These are phyloP conservation scores for Drosera spatulata DNA, from an alignment of 179 eudicot genomes.

Conservation along the genomic window DNA sequence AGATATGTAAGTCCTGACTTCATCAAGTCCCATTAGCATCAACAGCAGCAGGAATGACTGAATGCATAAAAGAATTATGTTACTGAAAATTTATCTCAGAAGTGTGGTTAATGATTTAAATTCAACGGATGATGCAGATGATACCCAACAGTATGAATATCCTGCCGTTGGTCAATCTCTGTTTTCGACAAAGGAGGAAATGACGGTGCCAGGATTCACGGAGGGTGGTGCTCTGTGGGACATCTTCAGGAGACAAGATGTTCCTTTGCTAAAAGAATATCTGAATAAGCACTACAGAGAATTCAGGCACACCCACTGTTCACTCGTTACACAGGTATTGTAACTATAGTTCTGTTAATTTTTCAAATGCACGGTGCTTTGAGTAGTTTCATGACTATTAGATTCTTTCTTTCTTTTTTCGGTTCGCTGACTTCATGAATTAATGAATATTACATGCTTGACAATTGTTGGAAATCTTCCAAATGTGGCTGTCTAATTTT, in stretches of 20 bases:
- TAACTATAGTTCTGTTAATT: not conserved
- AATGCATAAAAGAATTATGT: no score
- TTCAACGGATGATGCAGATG: not conserved
- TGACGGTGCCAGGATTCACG: not conserved
- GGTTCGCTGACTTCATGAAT: no score
- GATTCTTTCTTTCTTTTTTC: no score
- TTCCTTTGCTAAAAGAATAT: constrained; percentile 51
- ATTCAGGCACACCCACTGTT: constrained; percentile 44
- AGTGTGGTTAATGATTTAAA: no score
- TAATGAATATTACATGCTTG: no score
- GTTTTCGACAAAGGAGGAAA: constrained; percentile 1
- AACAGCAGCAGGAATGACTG: no score
- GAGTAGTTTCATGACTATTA: not conserved
- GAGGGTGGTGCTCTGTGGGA: constrained; percentile 75
- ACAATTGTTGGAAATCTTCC: no score
- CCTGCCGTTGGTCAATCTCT: not conserved
- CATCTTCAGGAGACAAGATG: constrained; percentile 64
- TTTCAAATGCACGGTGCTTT: not conserved
- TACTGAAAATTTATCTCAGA: no score
- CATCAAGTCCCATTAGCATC: no score
- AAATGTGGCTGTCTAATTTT: no score
- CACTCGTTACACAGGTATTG: constrained; percentile 38
- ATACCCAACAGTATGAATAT: not conserved
- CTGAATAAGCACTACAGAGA: constrained; percentile 44
- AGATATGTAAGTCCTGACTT: no score